phyloP scores from a whole-genome alignment of 1,284 basidiomycete species.

The Cerrena zonata region DNA sequence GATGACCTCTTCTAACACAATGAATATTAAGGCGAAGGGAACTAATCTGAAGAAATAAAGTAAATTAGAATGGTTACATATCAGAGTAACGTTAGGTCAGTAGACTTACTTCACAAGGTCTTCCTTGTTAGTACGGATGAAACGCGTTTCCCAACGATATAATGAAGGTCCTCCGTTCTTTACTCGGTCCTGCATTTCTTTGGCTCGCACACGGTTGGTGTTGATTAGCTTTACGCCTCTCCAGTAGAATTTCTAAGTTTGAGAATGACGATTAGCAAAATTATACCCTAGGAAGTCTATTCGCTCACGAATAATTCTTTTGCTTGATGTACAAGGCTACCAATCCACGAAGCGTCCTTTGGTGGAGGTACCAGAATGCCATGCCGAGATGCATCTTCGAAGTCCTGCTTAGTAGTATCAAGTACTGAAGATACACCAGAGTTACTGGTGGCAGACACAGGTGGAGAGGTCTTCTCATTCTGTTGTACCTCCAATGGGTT shows the following conservation, averaged over 20 bases:
- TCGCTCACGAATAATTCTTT: conserved; percentile 57
- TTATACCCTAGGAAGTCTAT: neutral
- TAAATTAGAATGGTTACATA: neutral
- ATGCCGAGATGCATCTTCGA: conserved; percentile 56
- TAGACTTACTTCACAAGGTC: conserved; percentile 62
- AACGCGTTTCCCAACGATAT: conserved; percentile 58
- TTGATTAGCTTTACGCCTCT: conserved; percentile 67
- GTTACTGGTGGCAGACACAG: conserved; percentile 5
- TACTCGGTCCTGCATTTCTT: conserved; percentile 49
- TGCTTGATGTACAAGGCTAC: conserved; percentile 56
- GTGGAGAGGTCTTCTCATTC: conserved; percentile 2
- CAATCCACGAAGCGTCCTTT: conserved; percentile 48
- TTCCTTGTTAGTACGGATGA: conserved; percentile 56
- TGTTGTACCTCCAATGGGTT: conserved; percentile 11
- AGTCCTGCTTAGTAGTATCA: conserved; percentile 55
- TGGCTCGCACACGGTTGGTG: conserved; percentile 49
- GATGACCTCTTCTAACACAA: conserved; percentile 76
- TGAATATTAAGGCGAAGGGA: conserved; percentile 72
- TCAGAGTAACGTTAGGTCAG: neutral
- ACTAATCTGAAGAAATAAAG: conserved; percentile 49
- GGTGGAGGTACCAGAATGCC: conserved; percentile 66
- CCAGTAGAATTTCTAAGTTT: conserved; percentile 69
- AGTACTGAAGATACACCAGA: conserved; percentile 21
- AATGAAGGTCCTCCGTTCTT: conserved; percentile 50
- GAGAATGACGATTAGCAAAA: conserved; percentile 13